Conservation (phyloP, 1,139 yeast genomes). For the Blastobotrys persicus region DNA sequence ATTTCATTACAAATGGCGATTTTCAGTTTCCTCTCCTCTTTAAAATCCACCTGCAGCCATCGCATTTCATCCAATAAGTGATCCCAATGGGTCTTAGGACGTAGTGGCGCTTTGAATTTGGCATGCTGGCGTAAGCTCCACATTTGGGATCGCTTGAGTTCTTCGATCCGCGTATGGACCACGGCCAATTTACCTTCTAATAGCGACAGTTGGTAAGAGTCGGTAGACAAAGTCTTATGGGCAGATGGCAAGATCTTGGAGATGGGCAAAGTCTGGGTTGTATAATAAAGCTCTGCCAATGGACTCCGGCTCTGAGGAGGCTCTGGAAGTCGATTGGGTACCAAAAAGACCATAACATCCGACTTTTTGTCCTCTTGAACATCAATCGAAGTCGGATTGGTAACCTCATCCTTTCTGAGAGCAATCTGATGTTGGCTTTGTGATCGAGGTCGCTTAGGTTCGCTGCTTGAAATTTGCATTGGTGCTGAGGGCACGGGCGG, state of each 20-base stretch:
- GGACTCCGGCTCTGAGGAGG: constrained; percentile 44
- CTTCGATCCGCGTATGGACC: constrained; percentile 89
- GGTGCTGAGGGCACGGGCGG: not conserved
- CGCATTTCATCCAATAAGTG: constrained; percentile 70
- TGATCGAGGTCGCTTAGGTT: not conserved
- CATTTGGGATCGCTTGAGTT: constrained; percentile 76
- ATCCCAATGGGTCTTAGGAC: constrained; percentile 65
- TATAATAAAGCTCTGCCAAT: constrained; percentile 78
- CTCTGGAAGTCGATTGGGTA: constrained; percentile 39
- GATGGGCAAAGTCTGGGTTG: constrained; percentile 84
- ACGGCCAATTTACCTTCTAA: constrained; percentile 94
- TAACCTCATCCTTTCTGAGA: not conserved
- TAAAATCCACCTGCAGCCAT: constrained; percentile 82
- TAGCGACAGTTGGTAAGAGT: constrained; percentile 77
- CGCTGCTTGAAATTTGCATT: not conserved
- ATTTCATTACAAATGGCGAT: constrained; percentile 66
- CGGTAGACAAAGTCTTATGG: constrained; percentile 82
- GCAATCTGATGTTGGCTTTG: constrained; percentile 2
- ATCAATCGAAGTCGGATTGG: constrained; percentile 20
- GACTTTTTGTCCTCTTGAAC: constrained; percentile 23
- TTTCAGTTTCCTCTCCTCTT: constrained; percentile 66
- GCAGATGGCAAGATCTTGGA: constrained; percentile 79
- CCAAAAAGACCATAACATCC: constrained; percentile 33
- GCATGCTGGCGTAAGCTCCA: constrained; percentile 93
- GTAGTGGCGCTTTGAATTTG: constrained; percentile 65